phyloP scores from a whole-genome alignment of 2,329 filamentous ascomycete genomes.

The Paecilomyces niveus region DNA sequence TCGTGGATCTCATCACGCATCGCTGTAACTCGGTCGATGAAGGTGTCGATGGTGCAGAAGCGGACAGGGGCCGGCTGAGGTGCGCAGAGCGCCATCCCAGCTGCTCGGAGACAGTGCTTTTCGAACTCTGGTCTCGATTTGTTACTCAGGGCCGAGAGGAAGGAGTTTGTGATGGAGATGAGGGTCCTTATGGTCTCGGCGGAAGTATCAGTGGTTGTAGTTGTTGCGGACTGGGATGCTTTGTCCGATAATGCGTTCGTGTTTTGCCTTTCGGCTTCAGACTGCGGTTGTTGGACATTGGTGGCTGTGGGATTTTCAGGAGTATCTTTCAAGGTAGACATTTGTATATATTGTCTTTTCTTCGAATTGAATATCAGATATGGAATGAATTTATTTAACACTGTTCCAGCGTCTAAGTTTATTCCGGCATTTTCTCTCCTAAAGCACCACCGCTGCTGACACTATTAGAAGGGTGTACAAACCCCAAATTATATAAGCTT shows the following conservation, averaged over 20 bases:
- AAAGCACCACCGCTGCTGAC: conserved; percentile 75
- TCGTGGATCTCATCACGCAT: conserved; percentile 26
- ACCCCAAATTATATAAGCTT: background rate
- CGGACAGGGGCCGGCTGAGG: conserved; percentile 21
- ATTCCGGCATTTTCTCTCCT: conserved; percentile 76
- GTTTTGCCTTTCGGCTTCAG: background rate
- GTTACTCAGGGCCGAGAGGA: conserved; percentile 21
- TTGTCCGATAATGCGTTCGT: background rate
- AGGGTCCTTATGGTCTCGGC: conserved; percentile 9
- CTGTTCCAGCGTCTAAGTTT: conserved; percentile 27
- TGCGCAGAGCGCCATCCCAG: conserved; percentile 28
- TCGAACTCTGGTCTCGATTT: conserved; percentile 26
- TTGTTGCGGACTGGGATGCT: background rate
- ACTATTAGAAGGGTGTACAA: conserved; percentile 52
- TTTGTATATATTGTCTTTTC: background rate
- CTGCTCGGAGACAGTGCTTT: conserved; percentile 25
- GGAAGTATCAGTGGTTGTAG: conserved; percentile 7
- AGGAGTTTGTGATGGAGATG: conserved; percentile 20
- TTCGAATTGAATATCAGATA: background rate
- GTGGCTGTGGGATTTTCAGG: background rate
- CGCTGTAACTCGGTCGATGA: conserved; percentile 23
- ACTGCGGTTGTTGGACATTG: background rate
- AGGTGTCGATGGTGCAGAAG: conserved; percentile 29
- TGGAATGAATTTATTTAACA: background rate
- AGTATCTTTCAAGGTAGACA: background rate